phyloP scores from a whole-genome alignment of 78 protist species.

The Dictyostelium discoideum region dicty_2.7 NC_007091.3:2533001-2533500 shows the following conservation, averaged over 20 bases:
- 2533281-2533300: conserved; percentile 94
- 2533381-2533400: conserved; percentile 24
- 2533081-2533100: conserved; percentile 38
- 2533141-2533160: conserved; percentile 86
- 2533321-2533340: conserved; percentile 74
- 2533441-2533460: conserved; percentile 12
- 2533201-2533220: conserved; percentile 91
- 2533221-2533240: conserved; percentile 80
- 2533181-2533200: conserved; percentile 95
- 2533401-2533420: background rate
- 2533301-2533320: conserved; percentile 84
- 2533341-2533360: conserved; percentile 75
- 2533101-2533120: conserved; percentile 52
- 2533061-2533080: background rate
- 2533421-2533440: background rate
- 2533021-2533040: conserved; percentile 87
- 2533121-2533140: conserved; percentile 56
- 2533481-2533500: conserved; percentile 91
- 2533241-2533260: conserved; percentile 61
- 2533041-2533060: background rate
- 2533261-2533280: conserved; percentile 42
- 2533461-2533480: conserved; percentile 53
- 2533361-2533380: conserved; percentile 54
- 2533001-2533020: conserved; percentile 89
- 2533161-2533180: conserved; percentile 87